Evolutionary conservation across 441 rosid species (phyloP).

Genomic region (Erodium trifolium): DNA sequence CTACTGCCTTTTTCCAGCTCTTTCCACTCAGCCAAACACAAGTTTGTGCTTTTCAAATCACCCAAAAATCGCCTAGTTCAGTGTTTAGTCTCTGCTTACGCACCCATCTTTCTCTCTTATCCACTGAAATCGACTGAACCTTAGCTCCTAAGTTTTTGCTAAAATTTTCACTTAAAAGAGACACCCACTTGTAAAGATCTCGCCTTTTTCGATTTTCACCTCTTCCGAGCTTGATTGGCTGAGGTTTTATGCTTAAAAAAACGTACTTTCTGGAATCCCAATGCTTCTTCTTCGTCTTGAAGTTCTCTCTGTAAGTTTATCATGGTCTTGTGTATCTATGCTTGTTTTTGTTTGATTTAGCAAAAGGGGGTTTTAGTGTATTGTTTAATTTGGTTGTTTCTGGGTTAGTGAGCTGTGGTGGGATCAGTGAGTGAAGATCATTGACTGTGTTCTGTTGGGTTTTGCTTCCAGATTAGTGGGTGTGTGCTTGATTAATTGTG

Average conservation of each 20-base stretch:
- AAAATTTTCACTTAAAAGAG: background rate
- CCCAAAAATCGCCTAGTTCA: background rate
- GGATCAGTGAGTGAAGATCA: conserved; percentile 17
- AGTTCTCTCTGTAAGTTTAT: background rate
- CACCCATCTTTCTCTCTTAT: background rate
- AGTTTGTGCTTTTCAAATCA: background rate
- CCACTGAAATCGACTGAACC: background rate
- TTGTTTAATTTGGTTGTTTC: conserved; percentile 5
- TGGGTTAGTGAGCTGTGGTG: conserved; percentile 9
- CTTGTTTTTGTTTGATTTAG: conserved; percentile 1
- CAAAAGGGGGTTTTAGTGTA: conserved; percentile 17
- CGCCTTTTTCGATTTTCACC: background rate
- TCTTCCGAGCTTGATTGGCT: background rate
- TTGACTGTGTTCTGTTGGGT: conserved; percentile 8
- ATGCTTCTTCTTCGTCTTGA: background rate
- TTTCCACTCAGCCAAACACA: conserved; percentile 1
- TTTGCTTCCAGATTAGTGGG: conserved; percentile 42
- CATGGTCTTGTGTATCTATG: background rate
- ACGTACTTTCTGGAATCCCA: background rate
- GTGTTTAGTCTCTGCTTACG: background rate
- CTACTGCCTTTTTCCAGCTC: background rate
- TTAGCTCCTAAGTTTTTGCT: conserved; percentile 8
- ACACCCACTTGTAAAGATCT: conserved; percentile 1
- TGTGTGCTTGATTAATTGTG: conserved; percentile 26
- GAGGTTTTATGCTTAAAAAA: background rate